A percentile compares a stretch with the other conserved stretches of the same genome.
Evolutionary conservation across 441 rosid species (phyloP).

Genomic region (Viola pubescens): DNA sequence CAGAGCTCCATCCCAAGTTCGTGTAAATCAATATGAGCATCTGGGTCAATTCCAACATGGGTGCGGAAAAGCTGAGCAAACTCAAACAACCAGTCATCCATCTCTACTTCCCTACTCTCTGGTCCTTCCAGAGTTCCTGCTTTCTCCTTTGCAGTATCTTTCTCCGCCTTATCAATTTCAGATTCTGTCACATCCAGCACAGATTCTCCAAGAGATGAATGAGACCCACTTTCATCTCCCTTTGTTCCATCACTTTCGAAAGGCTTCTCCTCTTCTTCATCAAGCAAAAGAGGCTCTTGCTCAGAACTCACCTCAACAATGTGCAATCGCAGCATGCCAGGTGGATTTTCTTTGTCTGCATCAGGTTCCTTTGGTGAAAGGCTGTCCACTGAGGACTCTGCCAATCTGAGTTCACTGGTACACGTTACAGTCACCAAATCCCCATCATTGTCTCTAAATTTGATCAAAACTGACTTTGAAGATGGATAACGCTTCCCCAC

Average conservation of each 20-base stretch:
- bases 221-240: constrained; percentile 48
- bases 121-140: constrained; percentile 47
- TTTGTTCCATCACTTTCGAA: constrained; percentile 42
- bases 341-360: constrained; percentile 34
- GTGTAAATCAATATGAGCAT: constrained; percentile 85
- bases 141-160: constrained; percentile 47
- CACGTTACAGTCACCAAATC: constrained; percentile 85
- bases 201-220: constrained; percentile 43
- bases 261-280: constrained; percentile 74
- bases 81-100: constrained; percentile 94
- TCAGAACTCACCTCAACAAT: constrained; percentile 82
- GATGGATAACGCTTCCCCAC: constrained; percentile 72
- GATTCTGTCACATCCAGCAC: constrained; percentile 34
- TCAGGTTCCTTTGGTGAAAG: constrained; percentile 44
- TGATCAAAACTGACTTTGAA: constrained; percentile 69
- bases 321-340: constrained; percentile 72
- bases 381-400: constrained; percentile 57
- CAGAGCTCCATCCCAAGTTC: constrained; percentile 97
- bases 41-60: constrained; percentile 85
- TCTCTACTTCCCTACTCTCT: constrained; percentile 74
- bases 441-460: constrained; percentile 80
- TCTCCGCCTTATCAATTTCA: constrained; percentile 43
- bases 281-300: constrained; percentile 66
- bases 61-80: constrained; percentile 91
- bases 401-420: constrained; percentile 65